Evolutionary conservation across 805 yeast species (phyloP), one percentile per base, ranked within the genome.

Genomic region (Candida orba): DNA sequence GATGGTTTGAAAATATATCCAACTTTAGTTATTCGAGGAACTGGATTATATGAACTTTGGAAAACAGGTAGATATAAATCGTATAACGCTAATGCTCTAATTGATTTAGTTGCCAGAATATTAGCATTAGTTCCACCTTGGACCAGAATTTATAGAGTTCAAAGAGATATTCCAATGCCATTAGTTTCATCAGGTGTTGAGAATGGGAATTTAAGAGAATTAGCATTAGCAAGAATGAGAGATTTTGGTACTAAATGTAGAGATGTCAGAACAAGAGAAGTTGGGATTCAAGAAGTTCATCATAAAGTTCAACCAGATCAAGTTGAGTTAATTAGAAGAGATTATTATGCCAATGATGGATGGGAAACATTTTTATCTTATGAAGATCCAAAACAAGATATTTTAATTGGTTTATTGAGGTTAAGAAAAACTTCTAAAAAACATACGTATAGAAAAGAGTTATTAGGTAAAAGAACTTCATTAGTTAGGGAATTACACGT

Each of bases 161-260:
- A 93, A 68, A 78, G 99, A 71, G 99, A 93, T 73, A 93, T 93
- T 45, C 99, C 99, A 17, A 93, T 93, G 99, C 99, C 99, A 0
- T 72, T 93, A 53, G 99, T 93, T 36, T 85, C 96, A 0, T 84
- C 96, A 1, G 99, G 99, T 57, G 99, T 93, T 35, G 99, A 93
- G 56, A 93, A 93, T 64, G 99, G 99, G 56, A 93, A 93, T 59
- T 73, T 93, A 59, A 75, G 99, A 60, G 99, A 93, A 64, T 71
- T 93, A 52, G 98, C 99, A 0, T 71, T 93, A 40, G 96, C 96
- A 1, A 78, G 99, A 66, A 93, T 93, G 99, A 88, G 88, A 59
- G 99, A 93, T 68, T 89, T 93, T 58, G 99, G 99, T 48, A 89
- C 96, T 2, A 75, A 84, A 36, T 91, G 98, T 64, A 75, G 99